phyloP scores from a whole-genome alignment of 805 yeast species.

The Maudiozyma serrabonitensis region DNA sequence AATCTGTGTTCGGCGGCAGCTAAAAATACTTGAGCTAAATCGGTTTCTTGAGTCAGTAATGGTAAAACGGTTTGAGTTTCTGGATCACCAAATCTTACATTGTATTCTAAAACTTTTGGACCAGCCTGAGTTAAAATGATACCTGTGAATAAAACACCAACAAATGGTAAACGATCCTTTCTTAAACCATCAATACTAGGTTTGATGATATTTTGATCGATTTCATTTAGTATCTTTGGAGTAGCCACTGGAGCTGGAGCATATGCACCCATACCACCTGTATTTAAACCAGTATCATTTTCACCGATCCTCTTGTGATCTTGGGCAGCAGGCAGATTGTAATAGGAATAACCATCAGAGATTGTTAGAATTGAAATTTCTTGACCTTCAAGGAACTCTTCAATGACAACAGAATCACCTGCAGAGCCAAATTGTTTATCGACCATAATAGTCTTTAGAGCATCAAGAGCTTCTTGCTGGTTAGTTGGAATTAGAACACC shows the following conservation, averaged over 20 bases:
- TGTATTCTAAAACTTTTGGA: constrained; percentile 93
- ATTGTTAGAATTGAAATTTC: constrained; percentile 88
- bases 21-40: constrained; percentile 81
- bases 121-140: constrained; percentile 81
- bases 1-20: constrained; percentile 93
- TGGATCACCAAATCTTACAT: constrained; percentile 98
- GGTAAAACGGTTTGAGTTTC: constrained; percentile 97
- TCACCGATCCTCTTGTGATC: constrained; percentile 95
- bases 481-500: constrained; percentile 90
- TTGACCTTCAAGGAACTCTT: constrained; percentile 93
- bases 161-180: constrained; percentile 88
- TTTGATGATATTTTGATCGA: constrained; percentile 65
- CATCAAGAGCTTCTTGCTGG: constrained; percentile 75
- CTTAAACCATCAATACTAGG: constrained; percentile 97
- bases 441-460: constrained; percentile 82
- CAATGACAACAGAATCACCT: constrained; percentile 91
- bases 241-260: constrained; percentile 97
- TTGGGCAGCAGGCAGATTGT: constrained; percentile 93
- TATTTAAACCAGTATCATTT: constrained; percentile 87
- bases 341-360: constrained; percentile 85
- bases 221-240: constrained; percentile 54
- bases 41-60: constrained; percentile 71
- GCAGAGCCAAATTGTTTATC: constrained; percentile 84
- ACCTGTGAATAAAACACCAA: constrained; percentile 92
- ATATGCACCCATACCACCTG: constrained; percentile 99